These are phyloP conservation scores for Aspergillus japonicus DNA, from an alignment of 2,329 filamentous ascomycete genomes.

Conservation along the genomic window DNA sequence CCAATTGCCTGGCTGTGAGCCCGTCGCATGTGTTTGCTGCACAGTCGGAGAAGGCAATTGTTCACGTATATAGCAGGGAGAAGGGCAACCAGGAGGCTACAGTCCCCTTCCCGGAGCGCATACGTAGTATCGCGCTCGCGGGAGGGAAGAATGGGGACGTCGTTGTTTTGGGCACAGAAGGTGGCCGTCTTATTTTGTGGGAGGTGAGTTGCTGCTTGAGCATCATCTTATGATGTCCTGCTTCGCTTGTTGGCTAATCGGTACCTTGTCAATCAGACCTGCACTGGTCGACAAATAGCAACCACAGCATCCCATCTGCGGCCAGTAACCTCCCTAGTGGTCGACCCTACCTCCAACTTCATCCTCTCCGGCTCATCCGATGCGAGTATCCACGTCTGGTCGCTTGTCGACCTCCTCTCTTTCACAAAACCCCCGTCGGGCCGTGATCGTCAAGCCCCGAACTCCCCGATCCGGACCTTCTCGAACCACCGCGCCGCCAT, in stretches of 20 bases:
- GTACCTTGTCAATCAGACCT: constrained; percentile 31
- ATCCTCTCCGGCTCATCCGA: constrained; percentile 57
- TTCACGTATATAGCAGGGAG: constrained; percentile 85
- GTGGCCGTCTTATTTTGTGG: constrained; percentile 86
- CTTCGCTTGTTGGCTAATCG: not conserved
- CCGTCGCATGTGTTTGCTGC: constrained; percentile 84
- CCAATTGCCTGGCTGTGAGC: constrained; percentile 77
- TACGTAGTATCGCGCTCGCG: constrained; percentile 72
- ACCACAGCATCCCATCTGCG: constrained; percentile 45
- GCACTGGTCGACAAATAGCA: constrained; percentile 46
- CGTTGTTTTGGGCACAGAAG: constrained; percentile 75
- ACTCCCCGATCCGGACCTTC: constrained; percentile 73
- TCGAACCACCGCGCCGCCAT: constrained; percentile 62
- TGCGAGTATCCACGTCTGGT: constrained; percentile 91
- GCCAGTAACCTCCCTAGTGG: constrained; percentile 69
- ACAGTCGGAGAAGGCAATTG: constrained; percentile 84
- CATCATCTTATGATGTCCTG: not conserved
- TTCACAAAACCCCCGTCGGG: constrained; percentile 51
- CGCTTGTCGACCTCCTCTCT: constrained; percentile 69
- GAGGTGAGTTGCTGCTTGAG: constrained; percentile 63
- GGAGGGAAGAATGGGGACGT: constrained; percentile 61
- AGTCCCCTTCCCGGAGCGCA: constrained; percentile 82
- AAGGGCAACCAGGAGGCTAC: constrained; percentile 85
- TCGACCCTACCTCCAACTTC: constrained; percentile 61
- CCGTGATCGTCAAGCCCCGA: constrained; percentile 43